phyloP scores from a whole-genome alignment of 73 alveolate genomes.

The Symbiodinium natans region DNA sequence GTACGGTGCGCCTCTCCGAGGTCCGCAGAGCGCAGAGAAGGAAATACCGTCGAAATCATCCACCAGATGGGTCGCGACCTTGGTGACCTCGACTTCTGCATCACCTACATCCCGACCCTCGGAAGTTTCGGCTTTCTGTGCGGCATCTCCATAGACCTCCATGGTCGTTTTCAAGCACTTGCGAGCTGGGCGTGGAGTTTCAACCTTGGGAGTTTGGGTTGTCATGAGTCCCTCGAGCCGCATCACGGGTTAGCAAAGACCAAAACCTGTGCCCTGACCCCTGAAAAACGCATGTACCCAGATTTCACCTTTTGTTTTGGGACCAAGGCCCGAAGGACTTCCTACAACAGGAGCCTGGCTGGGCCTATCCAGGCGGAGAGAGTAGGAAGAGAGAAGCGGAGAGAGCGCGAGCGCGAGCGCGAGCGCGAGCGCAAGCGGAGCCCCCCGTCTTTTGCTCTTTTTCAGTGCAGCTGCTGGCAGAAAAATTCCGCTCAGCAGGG shows the following conservation, averaged over 20 bases:
- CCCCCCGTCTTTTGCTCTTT: too few relatives aligned
- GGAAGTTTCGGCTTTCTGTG: not conserved
- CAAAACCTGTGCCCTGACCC: not conserved
- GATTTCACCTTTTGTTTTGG: not conserved
- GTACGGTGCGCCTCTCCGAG: too few relatives aligned
- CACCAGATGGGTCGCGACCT: constrained; percentile 61
- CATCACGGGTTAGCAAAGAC: too few relatives aligned
- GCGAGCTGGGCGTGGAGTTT: too few relatives aligned
- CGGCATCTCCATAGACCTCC: not conserved
- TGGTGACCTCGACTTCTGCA: not conserved
- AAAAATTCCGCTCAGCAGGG: too few relatives aligned
- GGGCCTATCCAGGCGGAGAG: constrained; percentile 73
- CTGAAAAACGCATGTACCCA: not conserved
- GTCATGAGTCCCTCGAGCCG: too few relatives aligned
- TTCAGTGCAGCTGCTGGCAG: too few relatives aligned
- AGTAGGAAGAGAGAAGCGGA: not conserved
- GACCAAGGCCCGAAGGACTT: constrained; percentile 77
- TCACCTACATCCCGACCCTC: too few relatives aligned
- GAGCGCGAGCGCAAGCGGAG: too few relatives aligned
- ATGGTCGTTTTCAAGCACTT: not conserved
- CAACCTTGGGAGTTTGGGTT: too few relatives aligned
- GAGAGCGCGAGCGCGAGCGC: too few relatives aligned
- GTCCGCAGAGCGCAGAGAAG: constrained; percentile 86
- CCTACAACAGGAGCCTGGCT: constrained; percentile 93
- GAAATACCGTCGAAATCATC: constrained; percentile 60